Evolutionary conservation across 768 basidiomycete species (phyloP).

Genomic region (Pisolithus marmoratus): DNA sequence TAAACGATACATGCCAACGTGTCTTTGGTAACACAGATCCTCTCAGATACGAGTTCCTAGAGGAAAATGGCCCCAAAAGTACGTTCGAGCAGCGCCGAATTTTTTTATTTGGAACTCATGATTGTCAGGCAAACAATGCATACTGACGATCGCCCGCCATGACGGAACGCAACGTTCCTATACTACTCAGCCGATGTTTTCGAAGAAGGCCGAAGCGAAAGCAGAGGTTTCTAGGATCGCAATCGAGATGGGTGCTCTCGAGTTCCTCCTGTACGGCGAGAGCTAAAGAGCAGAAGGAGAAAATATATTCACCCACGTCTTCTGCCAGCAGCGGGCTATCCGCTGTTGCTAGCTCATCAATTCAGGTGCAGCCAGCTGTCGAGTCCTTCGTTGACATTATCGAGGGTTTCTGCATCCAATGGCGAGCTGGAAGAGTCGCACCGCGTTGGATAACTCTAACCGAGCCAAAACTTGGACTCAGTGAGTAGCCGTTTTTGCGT

Average conservation of each 20-base stretch:
- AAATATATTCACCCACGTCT: slow-evolving; percentile 24
- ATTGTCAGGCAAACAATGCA: slow-evolving; percentile 49
- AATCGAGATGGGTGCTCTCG: slow-evolving; percentile 53
- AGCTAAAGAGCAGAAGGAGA: slow-evolving; percentile 30
- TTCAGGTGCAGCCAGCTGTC: background rate
- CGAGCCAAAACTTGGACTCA: slow-evolving; percentile 39
- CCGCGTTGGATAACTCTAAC: slow-evolving; percentile 50
- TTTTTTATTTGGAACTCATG: slow-evolving; percentile 1
- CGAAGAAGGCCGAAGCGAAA: slow-evolving; percentile 50
- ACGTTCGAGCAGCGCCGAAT: slow-evolving; percentile 2
- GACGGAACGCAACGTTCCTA: slow-evolving; percentile 48
- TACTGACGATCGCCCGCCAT: slow-evolving; percentile 54
- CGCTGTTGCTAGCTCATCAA: background rate
- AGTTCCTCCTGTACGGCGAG: slow-evolving; percentile 50
- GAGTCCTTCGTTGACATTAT: slow-evolving; percentile 34
- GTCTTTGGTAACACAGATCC: slow-evolving; percentile 36
- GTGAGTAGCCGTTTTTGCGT: slow-evolving; percentile 26
- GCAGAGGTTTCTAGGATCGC: slow-evolving; percentile 47
- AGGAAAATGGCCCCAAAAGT: slow-evolving; percentile 35
- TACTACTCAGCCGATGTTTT: slow-evolving; percentile 40
- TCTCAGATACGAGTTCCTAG: slow-evolving; percentile 44
- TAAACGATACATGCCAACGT: slow-evolving; percentile 40
- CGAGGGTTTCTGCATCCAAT: slow-evolving; percentile 48
- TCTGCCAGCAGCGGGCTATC: slow-evolving; percentile 15
- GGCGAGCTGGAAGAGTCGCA: slow-evolving; percentile 46